Evolutionary conservation across 2,329 filamentous ascomycete genomes (phyloP), one percentile per base, ranked within the genome.

Genomic region (Macrophomina pseudophaseolina): DNA sequence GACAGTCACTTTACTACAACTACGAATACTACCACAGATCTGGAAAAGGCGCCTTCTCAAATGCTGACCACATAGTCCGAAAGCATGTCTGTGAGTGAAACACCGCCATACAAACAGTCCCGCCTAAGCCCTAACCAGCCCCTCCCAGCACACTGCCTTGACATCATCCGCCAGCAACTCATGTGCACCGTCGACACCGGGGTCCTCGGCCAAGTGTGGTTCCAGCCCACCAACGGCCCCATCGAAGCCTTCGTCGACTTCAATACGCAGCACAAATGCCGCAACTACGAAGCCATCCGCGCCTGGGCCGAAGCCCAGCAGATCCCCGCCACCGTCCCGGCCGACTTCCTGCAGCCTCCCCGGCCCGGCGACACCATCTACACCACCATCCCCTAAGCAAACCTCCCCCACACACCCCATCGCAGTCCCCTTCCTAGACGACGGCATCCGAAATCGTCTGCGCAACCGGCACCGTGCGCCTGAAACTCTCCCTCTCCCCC

Each of bases 161-260:
- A 90, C 69, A 86, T 85, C 3, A 67, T 90, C 52, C 84, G 87
- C 0, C 87, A 90, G 72, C 84, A 87, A 16, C 79, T 90, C 14
- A 89, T 89, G 85, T 90, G 87, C 74, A 86, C 83, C 33, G 80
- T 85, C 23, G 88, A 90, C 69, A 83, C 86, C 2, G 87, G 83
- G 1, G 82, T 90, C 0, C 79, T 89, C 0, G 87, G 87, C 12
- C 86, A 90, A 70, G 82, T 89, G 5, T 90, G 87, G 87, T 83
- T 82, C 40, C 78, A 86, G 64, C 73, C 76, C 30, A 73, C 75
- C 3, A 71, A 79, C 1, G 74, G 79, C 8, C 81, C 83, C 0
- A 80, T 86, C 0, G 75, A 78, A 51, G 82, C 86, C 0, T 88
- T 87, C 69, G 85, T 87, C 2, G 86, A 90, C 73, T 89, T 89